These are phyloP conservation scores for slime mould (Dictyostelium discoideum) DNA, from an alignment of 78 protist genomes.

Conservation along the genomic window DNA sequence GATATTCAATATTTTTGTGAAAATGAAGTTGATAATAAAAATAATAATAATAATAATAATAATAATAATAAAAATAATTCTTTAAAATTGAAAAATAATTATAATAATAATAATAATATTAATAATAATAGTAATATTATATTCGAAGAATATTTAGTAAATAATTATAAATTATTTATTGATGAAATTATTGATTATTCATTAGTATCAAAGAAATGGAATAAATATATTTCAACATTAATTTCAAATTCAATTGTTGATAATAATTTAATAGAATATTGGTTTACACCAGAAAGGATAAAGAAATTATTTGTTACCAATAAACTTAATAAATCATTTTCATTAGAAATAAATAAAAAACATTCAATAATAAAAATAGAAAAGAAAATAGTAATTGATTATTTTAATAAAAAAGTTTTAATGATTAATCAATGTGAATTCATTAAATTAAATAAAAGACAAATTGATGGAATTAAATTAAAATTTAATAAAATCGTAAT, in stretches of 20 bases:
- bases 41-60: too few relatives aligned
- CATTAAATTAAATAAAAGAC: not conserved
- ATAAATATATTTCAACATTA: not conserved
- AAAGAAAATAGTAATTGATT: not conserved
- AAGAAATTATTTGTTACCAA: too few relatives aligned
- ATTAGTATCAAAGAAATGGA: not conserved
- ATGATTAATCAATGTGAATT: not conserved
- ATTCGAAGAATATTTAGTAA: not conserved
- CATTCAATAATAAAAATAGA: not conserved
- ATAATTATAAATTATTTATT: not conserved
- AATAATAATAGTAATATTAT: too few relatives aligned
- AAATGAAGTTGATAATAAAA: too few relatives aligned
- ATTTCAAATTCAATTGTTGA: not conserved
- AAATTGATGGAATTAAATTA: not conserved
- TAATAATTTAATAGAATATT: not conserved
- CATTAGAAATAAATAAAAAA: not conserved
- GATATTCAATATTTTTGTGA: too few relatives aligned
- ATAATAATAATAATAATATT: too few relatives aligned
- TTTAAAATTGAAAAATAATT: too few relatives aligned
- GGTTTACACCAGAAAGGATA: not conserved
- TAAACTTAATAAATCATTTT: too few relatives aligned
- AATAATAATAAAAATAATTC: too few relatives aligned
- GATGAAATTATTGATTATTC: not conserved
- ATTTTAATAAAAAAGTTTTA: not conserved
- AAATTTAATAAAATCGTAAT: too few relatives aligned